Base-by-base conservation (phyloP, 2,329 filamentous ascomycete species). In the Exophiala xenobiotica region DNA sequence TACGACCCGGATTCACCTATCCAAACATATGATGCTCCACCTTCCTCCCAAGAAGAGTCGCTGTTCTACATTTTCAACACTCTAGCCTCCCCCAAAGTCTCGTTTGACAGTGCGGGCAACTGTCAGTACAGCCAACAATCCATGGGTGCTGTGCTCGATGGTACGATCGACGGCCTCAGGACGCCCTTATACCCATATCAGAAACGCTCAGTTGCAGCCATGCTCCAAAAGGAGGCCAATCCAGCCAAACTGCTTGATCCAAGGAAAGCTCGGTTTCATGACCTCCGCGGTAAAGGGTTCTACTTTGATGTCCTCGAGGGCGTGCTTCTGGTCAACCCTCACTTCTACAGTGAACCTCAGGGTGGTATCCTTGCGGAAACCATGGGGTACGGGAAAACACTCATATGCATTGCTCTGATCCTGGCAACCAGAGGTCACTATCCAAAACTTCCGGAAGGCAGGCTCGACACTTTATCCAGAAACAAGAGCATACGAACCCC, bases 371-470 rank as follows among this genome's bases (percentile, higher is more conserved):
- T 75, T 19, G 71, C 73, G 7, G 73, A 75, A 49, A 74, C 72
- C 12, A 77, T 76, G 74, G 78, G 78, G 23, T 72, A 74, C 40
- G 91, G 92, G 0, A 97, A 96, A 72, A 96, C 92, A 0, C 70
- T 96, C 20, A 95, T 96, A 8, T 92, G 87, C 57, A 71, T 97
- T 14, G 78, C 86, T 5, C 71, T 90, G 2, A 83, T 96, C 31
- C 74, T 95, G 20, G 85, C 89, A 2, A 95, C 89, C 0, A 83
- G 80, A 61, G 75, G 83, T 24, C 79, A 91, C 55, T 79, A 83
- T 8, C 80, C 88, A 4, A 70, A 76, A 14, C 79, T 86, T 3
- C 86, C 91, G 1, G 77, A 83, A 2, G 67, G 85, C 46, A 81
- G 86, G 63, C 71, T 78, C 60, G 63, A 74, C 26, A 40, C 39